These are phyloP conservation scores for Hypoxylon sp. DNA, from an alignment of 2,329 filamentous ascomycete species.

Conservation along the genomic window DNA sequence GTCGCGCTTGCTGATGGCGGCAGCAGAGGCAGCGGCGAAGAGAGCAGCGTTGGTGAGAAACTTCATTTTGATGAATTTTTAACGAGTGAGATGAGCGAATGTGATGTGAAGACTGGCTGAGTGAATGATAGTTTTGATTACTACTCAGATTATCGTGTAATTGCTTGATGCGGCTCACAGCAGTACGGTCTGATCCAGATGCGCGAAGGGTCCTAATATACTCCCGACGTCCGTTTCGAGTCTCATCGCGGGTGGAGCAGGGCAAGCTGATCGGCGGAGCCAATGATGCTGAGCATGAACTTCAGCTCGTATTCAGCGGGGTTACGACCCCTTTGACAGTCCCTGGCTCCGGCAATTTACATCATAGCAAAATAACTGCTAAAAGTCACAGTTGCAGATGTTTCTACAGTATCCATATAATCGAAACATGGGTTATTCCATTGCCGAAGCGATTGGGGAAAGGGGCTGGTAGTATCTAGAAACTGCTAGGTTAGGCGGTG, in stretches of 20 bases:
- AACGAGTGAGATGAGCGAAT: neutral
- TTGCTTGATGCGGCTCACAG: constrained; percentile 22
- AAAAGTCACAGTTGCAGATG: neutral
- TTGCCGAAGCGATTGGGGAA: neutral
- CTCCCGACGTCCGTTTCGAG: neutral
- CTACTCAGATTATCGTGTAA: neutral
- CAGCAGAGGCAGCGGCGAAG: constrained; percentile 43
- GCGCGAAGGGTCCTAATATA: constrained; percentile 20
- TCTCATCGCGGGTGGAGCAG: constrained; percentile 21
- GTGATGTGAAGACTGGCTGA: neutral
- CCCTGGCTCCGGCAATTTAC: neutral
- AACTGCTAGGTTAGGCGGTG: neutral
- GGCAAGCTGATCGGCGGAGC: constrained; percentile 18
- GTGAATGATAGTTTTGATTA: constrained; percentile 2
- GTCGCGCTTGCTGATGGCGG: constrained; percentile 37
- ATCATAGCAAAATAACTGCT: neutral
- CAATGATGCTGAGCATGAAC: constrained; percentile 20
- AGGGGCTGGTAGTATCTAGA: neutral
- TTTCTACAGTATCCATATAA: neutral
- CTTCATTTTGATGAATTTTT: constrained; percentile 47
- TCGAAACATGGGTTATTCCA: neutral
- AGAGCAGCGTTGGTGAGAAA: constrained; percentile 43
- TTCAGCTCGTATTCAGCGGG: constrained; percentile 30
- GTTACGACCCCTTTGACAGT: constrained; percentile 1
- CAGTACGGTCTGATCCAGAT: constrained; percentile 1